These are phyloP conservation scores for Eremochloa ophiuroides DNA, from an alignment of 176 grass and related monocot genomes.

Conservation along the genomic window DNA sequence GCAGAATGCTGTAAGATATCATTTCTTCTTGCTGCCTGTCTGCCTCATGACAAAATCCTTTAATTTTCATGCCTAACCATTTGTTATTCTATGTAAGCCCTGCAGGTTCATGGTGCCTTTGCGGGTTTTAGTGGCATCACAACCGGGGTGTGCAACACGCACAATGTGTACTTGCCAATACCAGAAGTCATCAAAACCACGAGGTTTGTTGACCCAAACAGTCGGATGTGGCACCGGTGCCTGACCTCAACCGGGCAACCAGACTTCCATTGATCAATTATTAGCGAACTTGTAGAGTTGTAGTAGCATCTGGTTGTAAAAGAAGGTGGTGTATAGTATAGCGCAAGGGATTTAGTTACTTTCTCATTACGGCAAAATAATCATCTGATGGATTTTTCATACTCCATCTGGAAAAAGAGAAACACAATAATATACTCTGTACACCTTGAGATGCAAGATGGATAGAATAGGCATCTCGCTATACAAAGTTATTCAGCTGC, in stretches of 20 bases:
- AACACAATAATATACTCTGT: too few relatives aligned
- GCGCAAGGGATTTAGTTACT: background rate
- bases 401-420: background rate
- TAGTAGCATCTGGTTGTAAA: constrained; percentile 2
- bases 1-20: constrained; percentile 77
- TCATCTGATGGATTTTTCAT: background rate
- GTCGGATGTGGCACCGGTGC: constrained; percentile 98
- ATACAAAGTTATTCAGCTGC: too few relatives aligned
- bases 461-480: too few relatives aligned
- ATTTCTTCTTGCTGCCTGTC: background rate
- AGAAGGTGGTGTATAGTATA: constrained; percentile 16
- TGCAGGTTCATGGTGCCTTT: constrained; percentile 87
- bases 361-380: background rate
- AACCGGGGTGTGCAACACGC: constrained; percentile 75
- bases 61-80: background rate
- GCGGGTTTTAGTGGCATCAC: constrained; percentile 96
- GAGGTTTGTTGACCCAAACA: constrained; percentile 67
- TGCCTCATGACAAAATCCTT: background rate
- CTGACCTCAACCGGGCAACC: constrained; percentile 87
- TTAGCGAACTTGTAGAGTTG: background rate
- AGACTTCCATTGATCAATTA: constrained; percentile 64
- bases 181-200: constrained; percentile 68
- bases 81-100: background rate
- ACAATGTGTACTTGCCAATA: constrained; percentile 85
- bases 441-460: too few relatives aligned